Conservation (phyloP, 495 filamentous ascomycete genomes). For the Aspergillus saccharolyticus region DNA sequence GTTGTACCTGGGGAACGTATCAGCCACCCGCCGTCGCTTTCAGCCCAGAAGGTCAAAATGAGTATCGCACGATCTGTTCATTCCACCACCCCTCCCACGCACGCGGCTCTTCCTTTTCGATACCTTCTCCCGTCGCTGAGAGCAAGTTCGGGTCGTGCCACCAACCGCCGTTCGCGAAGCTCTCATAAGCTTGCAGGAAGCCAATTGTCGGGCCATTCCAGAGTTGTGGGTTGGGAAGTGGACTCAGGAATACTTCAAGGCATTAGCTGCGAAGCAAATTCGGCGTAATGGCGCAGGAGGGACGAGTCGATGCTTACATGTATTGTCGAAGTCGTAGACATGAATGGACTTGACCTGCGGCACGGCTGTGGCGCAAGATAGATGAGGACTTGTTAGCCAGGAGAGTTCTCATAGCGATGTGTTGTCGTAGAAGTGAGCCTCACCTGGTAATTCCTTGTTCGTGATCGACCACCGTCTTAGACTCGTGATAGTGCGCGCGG, state of each 20-base stretch:
- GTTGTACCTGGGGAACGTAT: slow-evolving; percentile 51
- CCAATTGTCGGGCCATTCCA: slow-evolving; percentile 77
- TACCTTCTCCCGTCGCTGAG: slow-evolving; percentile 76
- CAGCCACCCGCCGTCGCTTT: too few species aligned
- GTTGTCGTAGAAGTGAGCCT: slow-evolving; percentile 11
- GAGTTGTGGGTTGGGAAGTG: slow-evolving; percentile 80
- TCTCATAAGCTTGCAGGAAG: slow-evolving; percentile 65
- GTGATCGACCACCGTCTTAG: slow-evolving; percentile 77
- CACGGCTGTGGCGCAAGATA: slow-evolving; percentile 36
- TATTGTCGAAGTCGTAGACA: slow-evolving; percentile 99
- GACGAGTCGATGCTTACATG: slow-evolving; percentile 50
- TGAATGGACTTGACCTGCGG: slow-evolving; percentile 75
- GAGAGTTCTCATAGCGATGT: background rate
- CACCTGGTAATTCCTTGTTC: slow-evolving; percentile 64
- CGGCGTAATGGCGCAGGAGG: background rate
- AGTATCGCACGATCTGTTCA: slow-evolving; percentile 63
- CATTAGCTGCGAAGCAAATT: slow-evolving; percentile 6
- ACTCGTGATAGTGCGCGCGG: slow-evolving; percentile 60
- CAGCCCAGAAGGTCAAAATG: too few species aligned
- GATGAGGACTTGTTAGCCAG: slow-evolving; percentile 8
- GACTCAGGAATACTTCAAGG: slow-evolving; percentile 74
- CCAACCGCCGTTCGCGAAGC: slow-evolving; percentile 86
- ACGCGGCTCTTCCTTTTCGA: slow-evolving; percentile 73
- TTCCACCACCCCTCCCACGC: slow-evolving; percentile 98
- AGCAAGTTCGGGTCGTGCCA: slow-evolving; percentile 92